Evolutionary conservation across 352 stramenopile species (phyloP).

Genomic region (Pythium scleroteichum): DNA sequence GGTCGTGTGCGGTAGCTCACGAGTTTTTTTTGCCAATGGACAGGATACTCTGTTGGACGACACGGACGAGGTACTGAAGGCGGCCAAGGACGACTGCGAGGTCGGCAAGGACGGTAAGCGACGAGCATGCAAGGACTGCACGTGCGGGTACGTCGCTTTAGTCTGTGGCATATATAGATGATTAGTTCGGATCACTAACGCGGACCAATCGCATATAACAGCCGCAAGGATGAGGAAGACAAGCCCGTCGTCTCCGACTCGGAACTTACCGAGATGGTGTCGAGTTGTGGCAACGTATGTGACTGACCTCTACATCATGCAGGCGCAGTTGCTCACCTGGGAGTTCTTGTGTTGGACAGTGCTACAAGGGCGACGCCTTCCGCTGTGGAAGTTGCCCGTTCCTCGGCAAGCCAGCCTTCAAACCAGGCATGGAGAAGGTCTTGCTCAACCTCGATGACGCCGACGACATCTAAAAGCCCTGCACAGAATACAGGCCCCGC

Average conservation of each 20-base stretch:
- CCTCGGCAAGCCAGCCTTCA: slow-evolving; percentile 96
- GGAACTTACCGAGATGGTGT: slow-evolving; percentile 77
- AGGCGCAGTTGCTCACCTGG: neutral
- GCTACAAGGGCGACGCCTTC: slow-evolving; percentile 97
- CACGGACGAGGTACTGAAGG: slow-evolving; percentile 78
- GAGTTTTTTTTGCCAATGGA: neutral
- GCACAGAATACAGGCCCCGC: neutral
- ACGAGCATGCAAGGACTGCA: slow-evolving; percentile 96
- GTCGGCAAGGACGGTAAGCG: slow-evolving; percentile 89
- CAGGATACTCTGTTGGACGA: slow-evolving; percentile 79
- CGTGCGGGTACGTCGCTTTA: slow-evolving; percentile 83
- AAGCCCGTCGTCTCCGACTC: slow-evolving; percentile 74
- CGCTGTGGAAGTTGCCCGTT: slow-evolving; percentile 96
- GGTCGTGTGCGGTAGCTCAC: neutral
- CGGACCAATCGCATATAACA: slow-evolving; percentile 12
- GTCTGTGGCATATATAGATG: neutral
- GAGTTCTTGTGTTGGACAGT: slow-evolving; percentile 59
- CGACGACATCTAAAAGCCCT: slow-evolving; percentile 71
- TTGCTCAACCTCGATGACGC: slow-evolving; percentile 77
- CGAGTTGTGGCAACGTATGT: slow-evolving; percentile 82
- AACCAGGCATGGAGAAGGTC: slow-evolving; percentile 89
- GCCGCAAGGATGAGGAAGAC: slow-evolving; percentile 71
- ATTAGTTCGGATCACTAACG: neutral
- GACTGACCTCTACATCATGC: neutral
- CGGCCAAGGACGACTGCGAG: slow-evolving; percentile 66